A percentile compares a stretch with the other conserved stretches of the same genome.
These are phyloP conservation scores for Glycyrrhiza uralensis DNA, from an alignment of 306 rosid species.

Conservation along the genomic window DNA sequence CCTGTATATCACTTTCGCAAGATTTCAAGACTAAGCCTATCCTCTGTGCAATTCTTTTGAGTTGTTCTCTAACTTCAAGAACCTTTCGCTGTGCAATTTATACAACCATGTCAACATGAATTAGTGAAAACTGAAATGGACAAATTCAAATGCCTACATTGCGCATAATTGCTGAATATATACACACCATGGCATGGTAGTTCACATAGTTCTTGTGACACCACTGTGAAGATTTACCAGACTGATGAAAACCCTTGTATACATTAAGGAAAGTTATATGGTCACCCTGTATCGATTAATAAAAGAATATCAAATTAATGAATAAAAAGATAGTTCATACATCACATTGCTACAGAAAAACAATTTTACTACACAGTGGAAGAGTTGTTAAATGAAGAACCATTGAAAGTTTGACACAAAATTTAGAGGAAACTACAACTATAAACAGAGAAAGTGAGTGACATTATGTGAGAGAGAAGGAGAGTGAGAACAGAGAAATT, in stretches of 20 bases:
- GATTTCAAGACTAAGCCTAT: constrained; percentile 74
- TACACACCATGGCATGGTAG: constrained; percentile 92
- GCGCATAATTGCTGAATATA: constrained; percentile 14
- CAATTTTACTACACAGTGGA: constrained; percentile 1
- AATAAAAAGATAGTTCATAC: not conserved
- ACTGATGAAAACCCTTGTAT: constrained; percentile 87
- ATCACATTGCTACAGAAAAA: not conserved
- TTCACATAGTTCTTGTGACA: constrained; percentile 83
- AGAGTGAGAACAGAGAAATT: not conserved
- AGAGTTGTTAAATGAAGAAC: constrained; percentile 6
- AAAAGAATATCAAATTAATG: constrained; percentile 5
- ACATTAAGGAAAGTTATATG: constrained; percentile 88
- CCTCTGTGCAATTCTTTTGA: constrained; percentile 78
- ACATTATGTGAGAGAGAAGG: not conserved
- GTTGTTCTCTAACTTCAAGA: constrained; percentile 86
- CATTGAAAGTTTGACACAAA: constrained; percentile 1
- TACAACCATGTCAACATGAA: constrained; percentile 28
- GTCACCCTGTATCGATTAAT: constrained; percentile 68
- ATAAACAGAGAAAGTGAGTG: not conserved
- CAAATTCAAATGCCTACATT: constrained; percentile 1
- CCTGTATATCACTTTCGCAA: constrained; percentile 72
- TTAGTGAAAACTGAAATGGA: constrained; percentile 11
- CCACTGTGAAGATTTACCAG: constrained; percentile 95
- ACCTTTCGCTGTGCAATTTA: constrained; percentile 68
- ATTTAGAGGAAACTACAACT: not conserved